A percentile compares a stretch with the other conserved stretches of the same genome.
These are phyloP conservation scores for Aspergillus cristatus DNA, from an alignment of 495 filamentous ascomycete genomes.

Conservation along the genomic window DNA sequence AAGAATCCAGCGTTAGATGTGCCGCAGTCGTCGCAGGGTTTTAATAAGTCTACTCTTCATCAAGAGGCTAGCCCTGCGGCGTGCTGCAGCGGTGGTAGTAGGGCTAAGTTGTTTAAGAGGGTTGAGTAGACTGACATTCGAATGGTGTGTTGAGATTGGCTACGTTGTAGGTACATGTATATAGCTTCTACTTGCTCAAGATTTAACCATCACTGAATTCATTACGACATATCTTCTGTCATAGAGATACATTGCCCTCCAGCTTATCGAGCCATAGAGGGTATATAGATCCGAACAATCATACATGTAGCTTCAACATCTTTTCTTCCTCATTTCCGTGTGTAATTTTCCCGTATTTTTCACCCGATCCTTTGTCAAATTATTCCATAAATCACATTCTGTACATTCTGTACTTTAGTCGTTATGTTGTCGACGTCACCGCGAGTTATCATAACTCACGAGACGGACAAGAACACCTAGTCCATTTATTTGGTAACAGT, in stretches of 20 bases:
- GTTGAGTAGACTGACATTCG: slow-evolving; percentile 21
- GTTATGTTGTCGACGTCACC: too few species aligned
- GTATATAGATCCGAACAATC: slow-evolving; percentile 10
- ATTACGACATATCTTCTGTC: slow-evolving; percentile 13
- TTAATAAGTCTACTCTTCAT: slow-evolving; percentile 30
- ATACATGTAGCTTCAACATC: slow-evolving; percentile 9
- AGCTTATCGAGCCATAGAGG: slow-evolving; percentile 1
- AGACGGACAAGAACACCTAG: background rate
- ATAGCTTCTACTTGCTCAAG: too few species aligned
- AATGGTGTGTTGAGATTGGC: too few species aligned
- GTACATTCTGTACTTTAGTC: background rate
- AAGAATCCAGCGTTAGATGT: slow-evolving; percentile 69
- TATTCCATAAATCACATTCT: too few species aligned
- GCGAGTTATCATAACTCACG: background rate
- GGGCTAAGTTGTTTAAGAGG: slow-evolving; percentile 31
- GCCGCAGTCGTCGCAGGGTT: slow-evolving; percentile 37
- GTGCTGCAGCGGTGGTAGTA: slow-evolving; percentile 18
- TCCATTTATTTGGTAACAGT: slow-evolving; percentile 8
- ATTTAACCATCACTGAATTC: slow-evolving; percentile 3
- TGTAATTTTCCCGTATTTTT: too few species aligned
- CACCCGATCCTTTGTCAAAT: too few species aligned
- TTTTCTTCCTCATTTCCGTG: too few species aligned
- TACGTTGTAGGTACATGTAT: too few species aligned
- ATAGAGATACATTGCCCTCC: slow-evolving; percentile 8
- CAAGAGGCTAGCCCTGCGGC: slow-evolving; percentile 12